A percentile compares a stretch with the other conserved stretches of the same genome.
Conservation (phyloP, 345 rosid species). For the Eucalyptus sp. region DNA sequence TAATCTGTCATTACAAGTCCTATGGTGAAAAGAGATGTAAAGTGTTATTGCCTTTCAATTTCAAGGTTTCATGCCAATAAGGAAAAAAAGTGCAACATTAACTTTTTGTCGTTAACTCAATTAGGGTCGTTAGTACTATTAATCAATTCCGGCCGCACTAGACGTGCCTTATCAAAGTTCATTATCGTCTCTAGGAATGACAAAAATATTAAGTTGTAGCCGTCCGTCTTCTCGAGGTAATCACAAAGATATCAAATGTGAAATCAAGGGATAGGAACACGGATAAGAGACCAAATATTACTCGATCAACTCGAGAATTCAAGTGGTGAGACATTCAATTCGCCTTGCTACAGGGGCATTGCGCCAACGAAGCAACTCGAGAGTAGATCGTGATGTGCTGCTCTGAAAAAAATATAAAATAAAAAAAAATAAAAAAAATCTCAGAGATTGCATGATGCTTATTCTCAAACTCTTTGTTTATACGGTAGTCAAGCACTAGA, state of each 20-base stretch:
- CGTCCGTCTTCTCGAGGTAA: fast-evolving
- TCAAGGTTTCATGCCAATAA: fast-evolving
- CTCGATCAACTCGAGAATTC: neutral
- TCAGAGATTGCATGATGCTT: fast-evolving
- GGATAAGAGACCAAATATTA: neutral
- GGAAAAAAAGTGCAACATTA: neutral
- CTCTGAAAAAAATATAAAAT: fast-evolving
- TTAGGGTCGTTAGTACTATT: fast-evolving
- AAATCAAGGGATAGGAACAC: neutral
- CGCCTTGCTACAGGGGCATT: fast-evolving
- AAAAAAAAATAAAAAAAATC: too few species aligned
- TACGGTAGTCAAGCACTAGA: neutral
- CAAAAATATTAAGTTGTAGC: fast-evolving
- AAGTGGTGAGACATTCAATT: neutral
- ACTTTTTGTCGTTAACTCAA: too few species aligned
- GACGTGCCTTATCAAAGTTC: fast-evolving
- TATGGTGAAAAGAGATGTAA: fast-evolving
- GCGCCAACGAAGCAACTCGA: fast-evolving
- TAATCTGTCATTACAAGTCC: fast-evolving
- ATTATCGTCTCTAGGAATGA: fast-evolving
- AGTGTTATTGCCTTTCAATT: neutral
- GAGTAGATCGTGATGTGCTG: fast-evolving
- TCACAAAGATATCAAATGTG: fast-evolving
- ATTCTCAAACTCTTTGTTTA: neutral
- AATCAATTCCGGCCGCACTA: fast-evolving